Base-by-base conservation (phyloP, 768 basidiomycete species). In the Hydnomerulius pinastri region DNA sequence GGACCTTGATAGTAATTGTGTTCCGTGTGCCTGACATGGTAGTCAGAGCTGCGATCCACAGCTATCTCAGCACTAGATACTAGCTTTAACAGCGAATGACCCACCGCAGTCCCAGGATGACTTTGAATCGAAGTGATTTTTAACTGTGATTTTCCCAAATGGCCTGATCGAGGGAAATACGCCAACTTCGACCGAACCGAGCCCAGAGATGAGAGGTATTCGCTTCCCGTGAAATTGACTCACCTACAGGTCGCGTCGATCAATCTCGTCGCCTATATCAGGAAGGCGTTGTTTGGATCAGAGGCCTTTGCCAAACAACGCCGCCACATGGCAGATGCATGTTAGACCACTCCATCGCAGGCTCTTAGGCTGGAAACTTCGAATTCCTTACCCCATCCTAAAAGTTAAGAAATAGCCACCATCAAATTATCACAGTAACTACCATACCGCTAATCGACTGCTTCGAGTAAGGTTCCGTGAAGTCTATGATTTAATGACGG, bases 1-100 rank as follows among this genome's bases (percentile, higher is more conserved):
- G 96, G 45, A 98, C 88, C 55, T 78, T 81, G 69, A 99, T 92
- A 30, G 74, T 77, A 71, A 93, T 81, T 10, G 60, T 43, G n/a
- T 35, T 47, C 43, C 58, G 56, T 53, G 46, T 21, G 35, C 39
- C 36, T 23, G 60, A 39, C 68, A 70, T 68, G 53, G 37, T 50
- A 35, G 42, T 28, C 28, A n/a, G 25, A 20, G 37, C 51, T 64
- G 48, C 17, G 30, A n/a, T 28, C 43, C 18, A 13, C 12, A 10
- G 0, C 17, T 4, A 15, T 42, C n/a, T 30, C 23, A 9, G 6
- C 18, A 25, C 30, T 11, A 8, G 18, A 0, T 13, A 24, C 20
- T 20, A 24, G 13, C n/a, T n/a, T n/a, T n/a, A n/a, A n/a, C 13
- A 15, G 25, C 15, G 6, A 33, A 28, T 36, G 6, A 50, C 60